Evolutionary conservation across 2,329 filamentous ascomycete genomes (phyloP).

Genomic region (Gliomastix tumulicola): DNA sequence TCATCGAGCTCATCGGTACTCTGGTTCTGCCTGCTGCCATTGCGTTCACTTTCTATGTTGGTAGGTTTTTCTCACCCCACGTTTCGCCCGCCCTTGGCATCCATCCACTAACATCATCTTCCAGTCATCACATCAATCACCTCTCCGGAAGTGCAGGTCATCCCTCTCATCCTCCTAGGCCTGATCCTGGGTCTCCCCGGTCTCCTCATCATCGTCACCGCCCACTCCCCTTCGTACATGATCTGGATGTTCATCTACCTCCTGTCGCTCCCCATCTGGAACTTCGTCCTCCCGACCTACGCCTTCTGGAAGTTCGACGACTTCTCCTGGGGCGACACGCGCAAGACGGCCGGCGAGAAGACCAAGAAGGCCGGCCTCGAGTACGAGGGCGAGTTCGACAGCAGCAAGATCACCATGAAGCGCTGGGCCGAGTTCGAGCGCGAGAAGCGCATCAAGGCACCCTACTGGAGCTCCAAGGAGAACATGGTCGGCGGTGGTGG

Average conservation of each 20-base stretch:
- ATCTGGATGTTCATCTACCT: constrained; percentile 98
- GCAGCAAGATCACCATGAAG: constrained; percentile 99
- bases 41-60: constrained; percentile 92
- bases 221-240: constrained; percentile 87
- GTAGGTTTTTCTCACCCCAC: constrained; percentile 44
- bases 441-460: constrained; percentile 42
- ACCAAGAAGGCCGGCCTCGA: constrained; percentile 81
- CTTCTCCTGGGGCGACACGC: constrained; percentile 97
- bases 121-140: constrained; percentile 81
- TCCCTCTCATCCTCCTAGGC: constrained; percentile 81
- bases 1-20: constrained; percentile 90
- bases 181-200: constrained; percentile 92
- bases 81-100: background rate
- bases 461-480: constrained; percentile 46
- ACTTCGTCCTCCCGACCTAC: constrained; percentile 89
- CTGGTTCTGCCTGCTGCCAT: constrained; percentile 94
- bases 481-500: constrained; percentile 36
- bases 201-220: constrained; percentile 85
- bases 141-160: constrained; percentile 68
- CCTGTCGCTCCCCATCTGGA: constrained; percentile 89
- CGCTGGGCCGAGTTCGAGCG: constrained; percentile 94
- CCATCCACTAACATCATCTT: constrained; percentile 4
- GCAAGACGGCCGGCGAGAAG: constrained; percentile 88
- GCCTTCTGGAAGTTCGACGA: constrained; percentile 99
- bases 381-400: constrained; percentile 94